Base-by-base conservation (phyloP, 345 rosid species). In the Rhizophora mangle region DNA sequence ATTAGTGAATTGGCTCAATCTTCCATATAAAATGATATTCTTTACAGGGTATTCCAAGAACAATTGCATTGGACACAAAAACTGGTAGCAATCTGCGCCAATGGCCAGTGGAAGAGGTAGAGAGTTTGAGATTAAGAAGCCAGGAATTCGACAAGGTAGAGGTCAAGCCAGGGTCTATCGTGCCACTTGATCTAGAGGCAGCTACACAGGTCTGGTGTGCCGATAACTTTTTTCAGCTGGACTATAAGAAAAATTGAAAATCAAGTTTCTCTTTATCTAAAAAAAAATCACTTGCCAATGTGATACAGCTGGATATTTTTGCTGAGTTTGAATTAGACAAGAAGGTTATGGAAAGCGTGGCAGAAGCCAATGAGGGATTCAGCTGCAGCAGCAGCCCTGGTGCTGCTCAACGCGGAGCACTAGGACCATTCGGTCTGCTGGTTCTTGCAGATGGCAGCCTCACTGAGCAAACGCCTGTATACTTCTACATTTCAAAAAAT, bases 341-440 rank as follows among this genome's bases (percentile, higher is more conserved):
- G 76, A 83, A 73, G 26, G 83, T 82, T 15, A 22, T 90, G 7
- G 82, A 80, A 10, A 85, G 76, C 59, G 55, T 81, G 67, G 60
- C 68, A 0, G 83, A 74, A 59, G 59, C 80, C 1, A 75, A 83
- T 29, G 82, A 24, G 21, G 87, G 84, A 39, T 94, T 85, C 30
- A 87, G 81, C 74, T 92, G 97, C 80, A 39, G 74, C 19, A 62
- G 34, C 31, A 78, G 83, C 6, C 77, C 82, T 1, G 93, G 96
- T 27, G 84, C 93, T 26, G 69, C 84, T 31, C 80, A 82, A 20
- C 92, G 92, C 6, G 87, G 89, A 2, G 87, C 96, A 9, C 62
- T 92, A 54, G 99, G 99, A 60, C 99, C 99, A 3, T 95, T 95
- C 30, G 99, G 99, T 49, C 77, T 95, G 57, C 76, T 86, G 8